These are phyloP conservation scores for Candida stauntonica DNA, from an alignment of 805 yeast genomes.

Conservation along the genomic window DNA sequence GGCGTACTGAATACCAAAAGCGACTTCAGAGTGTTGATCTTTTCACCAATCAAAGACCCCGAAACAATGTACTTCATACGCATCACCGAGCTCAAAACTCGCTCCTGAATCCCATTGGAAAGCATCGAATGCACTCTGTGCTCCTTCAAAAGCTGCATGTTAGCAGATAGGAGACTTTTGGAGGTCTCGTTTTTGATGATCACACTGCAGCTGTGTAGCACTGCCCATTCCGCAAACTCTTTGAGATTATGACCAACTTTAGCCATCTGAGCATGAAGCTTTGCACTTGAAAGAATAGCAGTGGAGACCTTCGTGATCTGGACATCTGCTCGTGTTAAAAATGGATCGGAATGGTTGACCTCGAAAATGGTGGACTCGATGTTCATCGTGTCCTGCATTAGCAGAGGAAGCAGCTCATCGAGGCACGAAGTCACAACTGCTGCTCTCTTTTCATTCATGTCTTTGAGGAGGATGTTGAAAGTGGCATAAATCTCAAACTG, in stretches of 20 bases:
- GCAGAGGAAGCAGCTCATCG: constrained; percentile 6
- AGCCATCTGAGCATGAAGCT: constrained; percentile 8
- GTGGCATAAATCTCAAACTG: constrained; percentile 28
- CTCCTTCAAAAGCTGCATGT: constrained; percentile 24
- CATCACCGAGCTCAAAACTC: constrained; percentile 18
- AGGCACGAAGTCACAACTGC: constrained; percentile 5
- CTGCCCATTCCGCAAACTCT: constrained; percentile 15
- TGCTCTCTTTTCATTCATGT: constrained; percentile 16
- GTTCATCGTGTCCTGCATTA: constrained; percentile 11
- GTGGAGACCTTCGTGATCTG: constrained; percentile 22
- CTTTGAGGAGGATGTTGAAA: constrained; percentile 20
- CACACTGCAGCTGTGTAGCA: constrained; percentile 13
- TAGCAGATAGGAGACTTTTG: constrained; percentile 23
- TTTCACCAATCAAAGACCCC: constrained; percentile 20
- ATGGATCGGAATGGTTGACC: constrained; percentile 15
- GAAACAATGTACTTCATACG: constrained; percentile 23
- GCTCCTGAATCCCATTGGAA: constrained; percentile 15
- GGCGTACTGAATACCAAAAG: constrained; percentile 14
- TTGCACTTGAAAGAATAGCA: constrained; percentile 15
- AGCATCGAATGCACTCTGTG: constrained; percentile 14
- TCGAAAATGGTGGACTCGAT: constrained; percentile 11
- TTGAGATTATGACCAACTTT: constrained; percentile 2
- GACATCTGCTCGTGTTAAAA: constrained; percentile 21
- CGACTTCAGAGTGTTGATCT: constrained; percentile 20
- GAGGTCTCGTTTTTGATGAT: constrained; percentile 16